These are phyloP conservation scores for Phytophthora nicotianae DNA, from an alignment of 352 stramenopile genomes.

Conservation along the genomic window DNA sequence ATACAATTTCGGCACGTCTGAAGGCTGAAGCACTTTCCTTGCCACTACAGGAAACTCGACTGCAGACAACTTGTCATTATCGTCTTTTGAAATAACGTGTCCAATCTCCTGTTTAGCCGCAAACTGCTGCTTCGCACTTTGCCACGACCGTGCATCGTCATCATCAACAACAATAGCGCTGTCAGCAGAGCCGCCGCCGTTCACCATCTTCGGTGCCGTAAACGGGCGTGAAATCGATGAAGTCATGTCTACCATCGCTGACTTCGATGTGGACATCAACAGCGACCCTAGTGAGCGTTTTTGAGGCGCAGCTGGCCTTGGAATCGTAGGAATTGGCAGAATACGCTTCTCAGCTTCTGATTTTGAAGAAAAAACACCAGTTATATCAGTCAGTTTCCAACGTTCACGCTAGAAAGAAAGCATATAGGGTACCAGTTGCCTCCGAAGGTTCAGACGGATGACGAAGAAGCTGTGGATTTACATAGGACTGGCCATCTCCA, in stretches of 20 bases:
- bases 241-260: conserved; percentile 65
- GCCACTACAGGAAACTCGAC: conserved; percentile 58
- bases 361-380: conserved; percentile 11
- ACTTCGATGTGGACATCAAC: conserved; percentile 55
- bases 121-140: conserved; percentile 43
- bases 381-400: conserved; percentile 8
- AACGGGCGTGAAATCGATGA: conserved; percentile 76
- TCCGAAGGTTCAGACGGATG: conserved; percentile 16
- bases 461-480: conserved; percentile 71
- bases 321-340: background rate
- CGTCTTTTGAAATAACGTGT: conserved; percentile 5
- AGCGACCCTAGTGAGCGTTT: conserved; percentile 62
- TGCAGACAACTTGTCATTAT: conserved; percentile 29
- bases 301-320: conserved; percentile 22
- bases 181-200: conserved; percentile 5
- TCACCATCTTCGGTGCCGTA: conserved; percentile 35
- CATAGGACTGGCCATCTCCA: conserved; percentile 82
- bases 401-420: conserved; percentile 3
- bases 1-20: conserved; percentile 63
- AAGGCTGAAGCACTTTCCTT: conserved; percentile 51
- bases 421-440: conserved; percentile 27
- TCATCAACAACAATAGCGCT: conserved; percentile 25
- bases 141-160: conserved; percentile 36
- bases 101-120: conserved; percentile 12
- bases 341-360: conserved; percentile 16